Evolutionary conservation across 176 grass and related monocot species (phyloP).

Genomic region (Carex littledalei): DNA sequence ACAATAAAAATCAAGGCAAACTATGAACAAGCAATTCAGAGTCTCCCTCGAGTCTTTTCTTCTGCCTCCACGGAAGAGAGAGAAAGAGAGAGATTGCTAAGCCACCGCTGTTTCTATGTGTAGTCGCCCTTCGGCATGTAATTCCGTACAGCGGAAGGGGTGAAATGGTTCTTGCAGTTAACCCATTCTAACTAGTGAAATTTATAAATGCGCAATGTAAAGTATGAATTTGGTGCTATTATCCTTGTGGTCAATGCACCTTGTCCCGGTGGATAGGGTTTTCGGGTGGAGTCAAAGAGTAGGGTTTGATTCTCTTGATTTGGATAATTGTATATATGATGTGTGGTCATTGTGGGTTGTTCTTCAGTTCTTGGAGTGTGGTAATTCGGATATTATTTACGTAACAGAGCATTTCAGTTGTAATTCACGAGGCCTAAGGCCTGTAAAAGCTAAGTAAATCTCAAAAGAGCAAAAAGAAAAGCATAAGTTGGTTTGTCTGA

Average conservation of each 20-base stretch:
- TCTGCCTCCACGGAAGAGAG: not conserved
- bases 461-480: not conserved
- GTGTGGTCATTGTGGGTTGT: not conserved
- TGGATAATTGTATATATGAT: not conserved
- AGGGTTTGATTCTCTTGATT: not conserved
- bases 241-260: not conserved
- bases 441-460: not conserved
- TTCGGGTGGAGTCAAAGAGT: not conserved
- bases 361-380: not conserved
- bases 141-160: not conserved
- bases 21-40: not conserved
- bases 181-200: not conserved
- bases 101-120: not conserved
- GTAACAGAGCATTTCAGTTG: not conserved
- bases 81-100: not conserved
- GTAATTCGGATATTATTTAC: not conserved
- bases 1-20: not conserved
- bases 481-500: not conserved
- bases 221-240: not conserved
- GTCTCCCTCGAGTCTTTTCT: not conserved
- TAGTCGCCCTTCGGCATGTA: not conserved
- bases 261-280: not conserved
- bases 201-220: too few species aligned
- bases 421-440: not conserved
- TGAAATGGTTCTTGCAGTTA: not conserved